Evolutionary conservation across 495 filamentous ascomycete genomes (phyloP), one percentile per base, ranked within the genome.

Genomic region (Penicillium desertorum): DNA sequence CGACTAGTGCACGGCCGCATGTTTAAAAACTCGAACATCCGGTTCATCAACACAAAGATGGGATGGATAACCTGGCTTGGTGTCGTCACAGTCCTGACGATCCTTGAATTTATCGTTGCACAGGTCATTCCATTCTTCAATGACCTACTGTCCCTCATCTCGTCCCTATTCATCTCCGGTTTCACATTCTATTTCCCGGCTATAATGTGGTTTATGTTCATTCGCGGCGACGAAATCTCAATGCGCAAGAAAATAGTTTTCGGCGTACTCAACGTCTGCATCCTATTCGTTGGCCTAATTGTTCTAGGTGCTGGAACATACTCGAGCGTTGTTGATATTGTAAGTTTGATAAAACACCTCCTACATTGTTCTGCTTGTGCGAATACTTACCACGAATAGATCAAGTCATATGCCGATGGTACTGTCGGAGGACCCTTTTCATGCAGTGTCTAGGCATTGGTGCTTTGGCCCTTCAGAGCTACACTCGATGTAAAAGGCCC

Each of bases 61-160:
- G 72, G 81, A 17, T 85, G 80, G 81, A 54, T 74, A 9, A 76
- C 77, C 3, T 90, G 87, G 87, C 50, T 86, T 6, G 68, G 44
- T 2, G 72, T 88, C 4, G 79, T 83, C 29, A 60, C 73, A 7
- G 62, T 65, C 55, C 72, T 86, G 54, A 88, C 84, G 11, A 36
- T 86, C 14, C 56, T 87, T 22, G 83, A 84, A 5, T 90, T 83
- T 72, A 64, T 88, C 54, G 82, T 90, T 62, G 86, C 86, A 23
- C 81, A 86, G 59, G 81, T 84, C 12, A 86, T 90, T 54, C 87
- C 87, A 0, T 83, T 86, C 76, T 89, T 89, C 70, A 79, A 78
- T 55, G 80, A 83, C 49, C 61, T 89, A 56, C 70, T 89, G 22
- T 78, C 79, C 34, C 77, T 83, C 61, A 76, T 78, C 27, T 85